Percentiles rank a stretch among this genome's conserved stretches.
phyloP scores from a whole-genome alignment of 192 early-diverging fungal genomes.

The Funneliformis mosseae region DNA sequence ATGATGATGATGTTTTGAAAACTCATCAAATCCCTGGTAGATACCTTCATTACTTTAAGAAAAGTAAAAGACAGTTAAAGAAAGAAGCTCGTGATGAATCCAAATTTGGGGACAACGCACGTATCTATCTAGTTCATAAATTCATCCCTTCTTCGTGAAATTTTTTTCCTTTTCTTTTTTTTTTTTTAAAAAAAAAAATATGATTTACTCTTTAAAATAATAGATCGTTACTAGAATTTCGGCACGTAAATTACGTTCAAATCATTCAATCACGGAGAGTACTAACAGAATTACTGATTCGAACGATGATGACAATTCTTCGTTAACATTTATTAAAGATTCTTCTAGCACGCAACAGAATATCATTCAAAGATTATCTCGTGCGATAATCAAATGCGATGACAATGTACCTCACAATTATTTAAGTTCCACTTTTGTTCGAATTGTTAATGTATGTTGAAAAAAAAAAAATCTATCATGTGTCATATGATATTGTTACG shows the following conservation, averaged over 20 bases:
- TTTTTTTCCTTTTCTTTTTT: too few species aligned
- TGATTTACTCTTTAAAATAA: not conserved
- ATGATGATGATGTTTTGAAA: constrained; percentile 19
- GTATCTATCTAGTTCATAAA: not conserved
- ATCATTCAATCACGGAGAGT: not conserved
- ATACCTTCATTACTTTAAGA: constrained; percentile 23
- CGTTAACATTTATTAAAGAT: not conserved
- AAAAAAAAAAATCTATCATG: not conserved
- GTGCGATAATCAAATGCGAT: constrained; percentile 16
- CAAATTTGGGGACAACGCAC: not conserved
- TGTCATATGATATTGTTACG: not conserved
- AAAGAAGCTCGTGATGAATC: not conserved
- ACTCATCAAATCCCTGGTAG: constrained; percentile 24
- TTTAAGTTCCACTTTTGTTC: constrained; percentile 17
- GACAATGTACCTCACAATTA: not conserved
- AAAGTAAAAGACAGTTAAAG: constrained; percentile 15
- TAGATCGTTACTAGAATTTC: not conserved
- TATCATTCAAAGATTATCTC: not conserved
- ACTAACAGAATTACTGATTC: not conserved
- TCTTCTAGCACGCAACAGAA: constrained; percentile 4
- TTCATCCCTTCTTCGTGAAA: not conserved
- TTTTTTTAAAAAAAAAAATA: not conserved
- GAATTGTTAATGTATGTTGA: not conserved
- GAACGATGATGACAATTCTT: too few species aligned
- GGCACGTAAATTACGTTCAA: not conserved